Conservation (phyloP, 305 asterid genomes). For the Ilex paraguariensis region DNA sequence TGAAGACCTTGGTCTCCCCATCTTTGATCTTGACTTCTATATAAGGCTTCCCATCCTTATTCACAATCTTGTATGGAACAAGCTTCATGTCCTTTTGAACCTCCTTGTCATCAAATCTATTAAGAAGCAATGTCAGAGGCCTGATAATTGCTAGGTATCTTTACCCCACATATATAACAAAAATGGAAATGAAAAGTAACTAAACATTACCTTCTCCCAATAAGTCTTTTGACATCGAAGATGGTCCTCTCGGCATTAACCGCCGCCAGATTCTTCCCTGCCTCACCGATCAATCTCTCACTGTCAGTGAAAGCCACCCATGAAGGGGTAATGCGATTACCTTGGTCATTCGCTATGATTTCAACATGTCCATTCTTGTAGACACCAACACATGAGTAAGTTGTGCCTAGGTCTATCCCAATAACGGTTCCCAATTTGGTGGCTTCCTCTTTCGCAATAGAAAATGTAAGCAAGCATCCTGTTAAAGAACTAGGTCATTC, state of each 20-base stretch:
- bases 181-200: neutral
- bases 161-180: neutral
- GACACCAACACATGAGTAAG: conserved; percentile 84
- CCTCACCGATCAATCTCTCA: conserved; percentile 80
- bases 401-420: conserved; percentile 82
- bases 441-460: conserved; percentile 58
- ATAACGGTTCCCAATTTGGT: conserved; percentile 71
- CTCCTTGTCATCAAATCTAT: conserved; percentile 76
- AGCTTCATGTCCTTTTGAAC: conserved; percentile 81
- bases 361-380: conserved; percentile 69
- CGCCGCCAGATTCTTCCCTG: conserved; percentile 74
- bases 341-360: conserved; percentile 79
- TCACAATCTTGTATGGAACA: conserved; percentile 70
- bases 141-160: neutral
- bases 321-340: conserved; percentile 82
- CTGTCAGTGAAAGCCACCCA: conserved; percentile 71
- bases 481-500: conserved; percentile 23
- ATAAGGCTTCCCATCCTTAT: conserved; percentile 77
- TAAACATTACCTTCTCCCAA: conserved; percentile 62
- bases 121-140: conserved; percentile 4
- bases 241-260: conserved; percentile 64
- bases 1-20: conserved; percentile 76
- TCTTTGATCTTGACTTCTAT: conserved; percentile 59
- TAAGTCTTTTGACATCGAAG: conserved; percentile 77
- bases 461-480: conserved; percentile 48